phyloP scores from a whole-genome alignment of 2,329 filamentous ascomycete genomes.

The Hypoxylon sp. region DNA sequence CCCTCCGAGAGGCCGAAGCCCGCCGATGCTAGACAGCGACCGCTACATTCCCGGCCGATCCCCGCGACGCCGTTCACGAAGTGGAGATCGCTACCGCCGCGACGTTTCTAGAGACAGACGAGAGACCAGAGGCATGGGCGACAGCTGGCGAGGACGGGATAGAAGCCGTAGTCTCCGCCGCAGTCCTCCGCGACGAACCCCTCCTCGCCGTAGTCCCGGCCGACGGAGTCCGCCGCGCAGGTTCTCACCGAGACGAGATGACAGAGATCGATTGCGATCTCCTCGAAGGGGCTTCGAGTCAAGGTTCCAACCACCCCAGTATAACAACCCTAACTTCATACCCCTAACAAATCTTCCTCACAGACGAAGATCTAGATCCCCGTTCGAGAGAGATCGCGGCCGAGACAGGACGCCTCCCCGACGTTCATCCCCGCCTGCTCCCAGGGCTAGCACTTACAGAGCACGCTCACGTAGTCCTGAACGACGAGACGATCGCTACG shows the following conservation, averaged over 20 bases:
- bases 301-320: conserved; percentile 52
- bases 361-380: conserved; percentile 69
- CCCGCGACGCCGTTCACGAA: conserved; percentile 59
- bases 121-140: conserved; percentile 45
- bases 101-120: conserved; percentile 54
- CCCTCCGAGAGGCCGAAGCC: conserved; percentile 55
- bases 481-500: conserved; percentile 61
- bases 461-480: conserved; percentile 66
- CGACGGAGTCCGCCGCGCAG: conserved; percentile 55
- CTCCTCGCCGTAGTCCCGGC: conserved; percentile 53
- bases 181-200: conserved; percentile 54
- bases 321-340: conserved; percentile 44
- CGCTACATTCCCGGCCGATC: conserved; percentile 59
- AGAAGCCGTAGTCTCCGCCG: conserved; percentile 57
- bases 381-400: conserved; percentile 62
- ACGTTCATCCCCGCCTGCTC: conserved; percentile 56
- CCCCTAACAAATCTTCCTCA: conserved; percentile 48
- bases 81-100: conserved; percentile 57
- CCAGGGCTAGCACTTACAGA: conserved; percentile 63
- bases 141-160: conserved; percentile 58
- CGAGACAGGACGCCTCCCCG: conserved; percentile 53
- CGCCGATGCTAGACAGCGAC: conserved; percentile 54
- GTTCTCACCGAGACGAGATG: conserved; percentile 55
- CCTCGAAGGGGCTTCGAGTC: conserved; percentile 57
- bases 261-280: conserved; percentile 57